Conservation (phyloP, 371 early-diverging fungal genomes). For the Choanephora cucurbitarum region DNA sequence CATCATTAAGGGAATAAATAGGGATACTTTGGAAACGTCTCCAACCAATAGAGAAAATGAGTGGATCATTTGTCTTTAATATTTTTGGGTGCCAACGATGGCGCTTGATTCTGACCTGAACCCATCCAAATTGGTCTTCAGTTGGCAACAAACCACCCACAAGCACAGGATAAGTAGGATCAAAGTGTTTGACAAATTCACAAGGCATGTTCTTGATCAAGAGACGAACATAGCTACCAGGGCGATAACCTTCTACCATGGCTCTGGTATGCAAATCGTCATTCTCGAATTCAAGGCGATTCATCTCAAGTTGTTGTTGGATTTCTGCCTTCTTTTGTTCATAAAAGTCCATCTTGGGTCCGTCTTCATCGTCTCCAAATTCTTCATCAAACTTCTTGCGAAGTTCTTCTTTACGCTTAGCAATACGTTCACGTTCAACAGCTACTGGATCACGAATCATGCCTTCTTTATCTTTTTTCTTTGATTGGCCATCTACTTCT, state of each 20-base stretch:
- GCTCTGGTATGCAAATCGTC: constrained; percentile 78
- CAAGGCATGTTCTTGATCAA: constrained; percentile 87
- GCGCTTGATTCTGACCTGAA: constrained; percentile 94
- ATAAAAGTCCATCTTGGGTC: constrained; percentile 75
- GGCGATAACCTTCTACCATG: constrained; percentile 82
- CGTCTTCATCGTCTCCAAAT: constrained; percentile 78
- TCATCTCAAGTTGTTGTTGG: constrained; percentile 77
- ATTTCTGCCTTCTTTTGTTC: constrained; percentile 88
- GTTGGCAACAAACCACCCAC: constrained; percentile 87
- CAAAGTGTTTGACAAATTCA: constrained; percentile 92
- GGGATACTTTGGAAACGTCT: constrained; percentile 97
- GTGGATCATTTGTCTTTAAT: constrained; percentile 97
- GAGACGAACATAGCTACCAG: constrained; percentile 94
- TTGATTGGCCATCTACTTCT: constrained; percentile 23
- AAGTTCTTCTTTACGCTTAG: constrained; percentile 85
- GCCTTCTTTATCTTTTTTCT: constrained; percentile 31
- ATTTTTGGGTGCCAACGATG: constrained; percentile 98
- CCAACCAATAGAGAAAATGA: constrained; percentile 98
- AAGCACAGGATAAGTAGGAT: constrained; percentile 85
- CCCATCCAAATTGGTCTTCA: constrained; percentile 91
- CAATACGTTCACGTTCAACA: constrained; percentile 65
- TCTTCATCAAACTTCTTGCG: constrained; percentile 91
- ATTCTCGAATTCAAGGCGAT: constrained; percentile 85
- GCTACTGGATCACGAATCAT: constrained; percentile 41
- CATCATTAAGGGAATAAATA: constrained; percentile 92